phyloP scores from a whole-genome alignment of 345 rosid species.

The Salix udensis region DNA sequence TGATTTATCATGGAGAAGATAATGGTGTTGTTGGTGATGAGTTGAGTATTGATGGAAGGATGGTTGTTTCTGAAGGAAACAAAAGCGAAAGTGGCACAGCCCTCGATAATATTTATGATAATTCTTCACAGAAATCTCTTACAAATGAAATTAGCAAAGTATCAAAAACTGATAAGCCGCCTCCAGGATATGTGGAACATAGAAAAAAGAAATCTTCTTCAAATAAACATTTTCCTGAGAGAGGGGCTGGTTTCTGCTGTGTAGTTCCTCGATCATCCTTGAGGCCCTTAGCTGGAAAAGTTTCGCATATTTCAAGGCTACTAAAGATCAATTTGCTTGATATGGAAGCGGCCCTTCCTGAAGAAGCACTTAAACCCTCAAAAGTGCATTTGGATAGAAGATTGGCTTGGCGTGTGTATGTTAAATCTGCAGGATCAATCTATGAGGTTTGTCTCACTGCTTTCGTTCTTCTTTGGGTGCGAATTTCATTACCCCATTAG shows the following conservation, averaged over 20 bases:
- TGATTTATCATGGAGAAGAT: constrained; percentile 30
- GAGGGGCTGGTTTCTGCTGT: constrained; percentile 41
- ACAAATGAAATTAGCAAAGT: constrained; percentile 32
- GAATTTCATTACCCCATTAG: not conserved
- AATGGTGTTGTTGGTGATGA: constrained; percentile 31
- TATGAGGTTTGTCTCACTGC: constrained; percentile 59
- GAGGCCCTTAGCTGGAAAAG: constrained; percentile 63
- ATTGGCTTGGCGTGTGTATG: constrained; percentile 77
- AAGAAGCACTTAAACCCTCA: constrained; percentile 68
- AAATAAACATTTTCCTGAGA: constrained; percentile 19
- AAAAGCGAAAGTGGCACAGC: constrained; percentile 29
- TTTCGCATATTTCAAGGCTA: constrained; percentile 42
- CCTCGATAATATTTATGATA: constrained; percentile 26
- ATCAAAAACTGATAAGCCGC: constrained; percentile 23
- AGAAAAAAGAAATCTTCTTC: constrained; percentile 37
- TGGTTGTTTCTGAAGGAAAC: constrained; percentile 26
- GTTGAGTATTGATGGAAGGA: constrained; percentile 21
- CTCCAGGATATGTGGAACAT: constrained; percentile 37
- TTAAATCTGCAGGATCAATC: constrained; percentile 74
- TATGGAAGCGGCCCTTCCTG: constrained; percentile 85
- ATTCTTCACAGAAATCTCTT: constrained; percentile 20
- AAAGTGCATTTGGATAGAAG: constrained; percentile 55
- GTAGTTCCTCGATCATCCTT: constrained; percentile 74
- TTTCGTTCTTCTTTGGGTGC: not conserved
- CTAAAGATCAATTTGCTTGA: constrained; percentile 84